Percentiles rank a stretch among this genome's conserved stretches.
Conservation (phyloP, 208 protist species). For the Trypanosoma cruzi region DNA sequence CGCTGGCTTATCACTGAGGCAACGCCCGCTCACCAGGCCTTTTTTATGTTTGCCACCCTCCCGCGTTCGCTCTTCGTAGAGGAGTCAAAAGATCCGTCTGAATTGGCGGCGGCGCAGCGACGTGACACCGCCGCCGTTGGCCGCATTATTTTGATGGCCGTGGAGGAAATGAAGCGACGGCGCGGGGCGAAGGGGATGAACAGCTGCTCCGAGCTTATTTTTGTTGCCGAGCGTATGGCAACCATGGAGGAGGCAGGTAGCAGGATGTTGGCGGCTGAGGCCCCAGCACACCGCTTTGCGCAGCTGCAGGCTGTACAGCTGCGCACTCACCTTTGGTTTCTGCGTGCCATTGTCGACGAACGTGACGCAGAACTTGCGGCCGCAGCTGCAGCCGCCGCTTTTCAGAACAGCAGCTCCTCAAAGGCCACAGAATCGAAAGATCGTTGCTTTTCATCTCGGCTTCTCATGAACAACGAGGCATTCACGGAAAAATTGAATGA, state of each 20-base stretch:
- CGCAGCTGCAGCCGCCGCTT: neutral
- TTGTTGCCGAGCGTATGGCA: constrained; percentile 37
- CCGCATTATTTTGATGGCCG: constrained; percentile 35
- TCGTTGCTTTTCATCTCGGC: neutral
- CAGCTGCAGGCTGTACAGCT: constrained; percentile 81
- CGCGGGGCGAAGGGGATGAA: neutral
- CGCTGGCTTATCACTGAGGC: constrained; percentile 31
- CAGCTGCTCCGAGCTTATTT: constrained; percentile 32
- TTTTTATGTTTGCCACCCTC: constrained; percentile 42
- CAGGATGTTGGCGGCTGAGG: neutral
- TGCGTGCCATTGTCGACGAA: constrained; percentile 54
- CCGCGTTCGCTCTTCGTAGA: constrained; percentile 27
- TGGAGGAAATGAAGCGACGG: constrained; percentile 37
- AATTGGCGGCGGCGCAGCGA: constrained; percentile 29
- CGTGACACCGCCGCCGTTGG: constrained; percentile 56
- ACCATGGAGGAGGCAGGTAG: constrained; percentile 9
- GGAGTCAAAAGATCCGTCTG: neutral
- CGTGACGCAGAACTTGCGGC: constrained; percentile 26
- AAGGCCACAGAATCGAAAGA: neutral
- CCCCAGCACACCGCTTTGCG: constrained; percentile 38
- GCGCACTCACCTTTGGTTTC: constrained; percentile 59
- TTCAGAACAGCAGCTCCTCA: neutral
- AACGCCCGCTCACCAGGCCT: constrained; percentile 51
- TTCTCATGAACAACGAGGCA: neutral
- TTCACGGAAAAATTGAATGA: constrained; percentile 24